Evolutionary conservation across 192 early-diverging fungal genomes (phyloP).

Genomic region (Coemansia sp.): DNA sequence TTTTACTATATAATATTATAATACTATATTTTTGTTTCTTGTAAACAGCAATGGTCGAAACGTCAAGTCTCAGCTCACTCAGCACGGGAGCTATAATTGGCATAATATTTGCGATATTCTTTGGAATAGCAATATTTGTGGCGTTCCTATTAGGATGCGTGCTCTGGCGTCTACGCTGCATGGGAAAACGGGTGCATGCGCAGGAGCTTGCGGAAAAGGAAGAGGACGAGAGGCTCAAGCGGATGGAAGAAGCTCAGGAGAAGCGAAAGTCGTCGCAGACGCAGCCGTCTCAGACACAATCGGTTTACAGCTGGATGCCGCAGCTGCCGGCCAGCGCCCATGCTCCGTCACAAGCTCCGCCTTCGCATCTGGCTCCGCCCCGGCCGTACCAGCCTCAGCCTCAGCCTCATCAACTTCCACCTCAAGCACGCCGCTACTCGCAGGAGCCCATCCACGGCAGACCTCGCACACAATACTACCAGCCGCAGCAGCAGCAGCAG

Average conservation of each 20-base stretch:
- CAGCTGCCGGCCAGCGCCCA: background rate
- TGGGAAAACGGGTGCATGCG: background rate
- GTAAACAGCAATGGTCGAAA: background rate
- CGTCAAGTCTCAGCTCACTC: background rate
- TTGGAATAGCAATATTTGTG: background rate
- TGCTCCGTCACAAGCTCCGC: background rate
- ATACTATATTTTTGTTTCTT: background rate
- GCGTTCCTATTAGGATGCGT: background rate
- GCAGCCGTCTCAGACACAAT: background rate
- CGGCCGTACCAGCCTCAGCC: no score
- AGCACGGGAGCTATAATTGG: slow-evolving; percentile 8
- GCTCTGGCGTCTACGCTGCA: slow-evolving; percentile 9
- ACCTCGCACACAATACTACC: background rate
- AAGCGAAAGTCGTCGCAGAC: background rate
- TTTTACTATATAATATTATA: background rate
- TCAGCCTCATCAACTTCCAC: no score
- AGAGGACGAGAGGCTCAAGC: background rate
- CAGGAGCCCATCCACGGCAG: no score
- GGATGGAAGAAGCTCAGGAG: slow-evolving; percentile 1
- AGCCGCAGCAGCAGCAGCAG: background rate
- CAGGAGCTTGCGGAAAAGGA: background rate
- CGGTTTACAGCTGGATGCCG: background rate
- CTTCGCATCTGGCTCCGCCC: no score
- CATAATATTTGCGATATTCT: slow-evolving; percentile 6
- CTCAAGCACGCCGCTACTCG: no score